Evolutionary conservation across 805 yeast species (phyloP), one percentile per base, ranked within the genome.

Genomic region (Candida nitratophila): DNA sequence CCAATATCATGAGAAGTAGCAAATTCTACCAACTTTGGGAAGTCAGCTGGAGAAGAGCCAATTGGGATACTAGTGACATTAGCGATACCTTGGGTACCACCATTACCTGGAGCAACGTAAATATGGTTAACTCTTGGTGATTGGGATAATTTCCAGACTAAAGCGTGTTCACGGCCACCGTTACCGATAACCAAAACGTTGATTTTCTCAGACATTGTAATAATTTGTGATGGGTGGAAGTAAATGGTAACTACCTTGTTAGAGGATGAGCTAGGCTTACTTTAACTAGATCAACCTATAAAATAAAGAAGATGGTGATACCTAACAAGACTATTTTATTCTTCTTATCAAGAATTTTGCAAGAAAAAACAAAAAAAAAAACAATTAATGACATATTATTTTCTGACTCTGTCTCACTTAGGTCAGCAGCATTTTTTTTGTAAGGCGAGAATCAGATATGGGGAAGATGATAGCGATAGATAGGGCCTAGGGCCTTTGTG

Each of bases 131-230:
- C 96, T 38, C 76, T 64, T 33, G 78, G 67, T 31, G 96, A 87
- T 65, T 89, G 91, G 27, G 84, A 69, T 50, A 93, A 74, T 60
- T 84, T 86, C 96, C 96, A 90, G 15, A 87, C 86, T 48, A 93
- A 74, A 43, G 98, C 98, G 64, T 93, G 97, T 68, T 93, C 99
- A 73, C 99, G 89, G 54, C 99, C 99, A 63, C 99, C 99, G 68
- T 86, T 88, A 58, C 99, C 99, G 54, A 93, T 76, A 51, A 93
- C 82, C 49, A 93, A 79, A 53, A 93, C 66, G 63, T 85, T 87
- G 37, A 55, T 50, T 42, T 56, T 57, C 16, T 51, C 50, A 36
- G 51, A 41, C 52, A 46, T 52, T 29, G 15, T 29, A 29, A 4
- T 11, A 12, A 29, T 4, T 29, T 10, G 12, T 11, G n/a, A 29